Base-by-base conservation (phyloP, 2,329 filamentous ascomycete genomes). In the Aspergillus uvarum region DNA sequence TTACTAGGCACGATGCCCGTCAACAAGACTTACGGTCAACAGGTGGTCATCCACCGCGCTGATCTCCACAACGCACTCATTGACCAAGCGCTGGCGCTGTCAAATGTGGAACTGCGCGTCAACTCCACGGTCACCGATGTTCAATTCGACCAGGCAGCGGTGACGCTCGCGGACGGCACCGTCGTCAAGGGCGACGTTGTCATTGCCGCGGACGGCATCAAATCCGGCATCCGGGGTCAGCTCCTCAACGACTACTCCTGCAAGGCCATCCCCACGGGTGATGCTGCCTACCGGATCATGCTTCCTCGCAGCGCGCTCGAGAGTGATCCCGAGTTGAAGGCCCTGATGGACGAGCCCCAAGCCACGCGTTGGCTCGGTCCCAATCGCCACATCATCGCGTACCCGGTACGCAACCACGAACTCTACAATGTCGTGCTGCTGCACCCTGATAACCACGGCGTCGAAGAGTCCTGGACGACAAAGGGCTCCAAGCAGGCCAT, bases 201-300 rank as follows among this genome's bases (percentile, higher is more conserved):
- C 5, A 70, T 85, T 19, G 83, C 78, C 1, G 82, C 81, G 2
- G 83, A 85, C 57, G 83, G 83, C 2, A 80, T 85, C 62, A 83
- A 84, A 61, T 84, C 81, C 2, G 69, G 68, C 1, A 72, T 81
- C 3, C 73, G 83, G 3, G 69, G 66, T 19, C 73, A 75, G 4
- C 69, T 83, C 49, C 70, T 80, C 12, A 65, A 69, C 16, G 71
- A 72, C 21, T 54, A 56, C 10, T 58, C 63, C 1, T 61, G 68
- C 26, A 69, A 70, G 29, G 66, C 72, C 7, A 61, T 71, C 6
- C 60, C 70, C 61, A 91, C 89, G 0, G 86, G 88, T 4, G 88
- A 92, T 76, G 90, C 90, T 0, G 89, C 89, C 2, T 93, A 93
- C 78, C 85, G 90, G 12, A 90, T 93, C 74, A 89, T 93, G 85